phyloP scores from a whole-genome alignment of 345 rosid species.

The Tarenaya hassleriana region DNA sequence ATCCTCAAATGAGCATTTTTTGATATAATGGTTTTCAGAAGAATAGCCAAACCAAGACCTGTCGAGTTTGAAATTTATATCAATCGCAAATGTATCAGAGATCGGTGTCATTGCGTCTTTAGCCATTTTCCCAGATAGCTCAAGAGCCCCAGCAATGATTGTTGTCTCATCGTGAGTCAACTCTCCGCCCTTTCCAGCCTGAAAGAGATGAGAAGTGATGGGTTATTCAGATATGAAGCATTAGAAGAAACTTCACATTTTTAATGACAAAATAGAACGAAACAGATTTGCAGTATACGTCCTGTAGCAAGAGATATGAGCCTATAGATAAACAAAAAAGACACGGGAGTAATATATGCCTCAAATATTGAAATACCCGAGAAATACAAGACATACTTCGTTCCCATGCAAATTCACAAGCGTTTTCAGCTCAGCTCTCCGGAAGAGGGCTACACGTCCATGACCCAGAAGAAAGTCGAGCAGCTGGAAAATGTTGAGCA shows the following conservation, averaged over 20 bases:
- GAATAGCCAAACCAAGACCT: slow-evolving; percentile 33
- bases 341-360: background rate
- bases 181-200: slow-evolving; percentile 99
- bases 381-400: slow-evolving; percentile 47
- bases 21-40: background rate
- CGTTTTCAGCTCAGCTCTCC: slow-evolving; percentile 91
- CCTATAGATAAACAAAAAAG: no score
- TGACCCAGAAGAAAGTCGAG: slow-evolving; percentile 74
- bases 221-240: slow-evolving; percentile 1
- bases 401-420: slow-evolving; percentile 87
- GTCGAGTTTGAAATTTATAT: slow-evolving; percentile 68
- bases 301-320: no score
- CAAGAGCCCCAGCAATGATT: slow-evolving; percentile 94
- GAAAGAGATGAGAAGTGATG: slow-evolving; percentile 6
- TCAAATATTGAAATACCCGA: background rate
- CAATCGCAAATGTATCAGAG: slow-evolving; percentile 61
- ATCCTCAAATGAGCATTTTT: background rate
- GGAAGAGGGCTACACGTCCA: slow-evolving; percentile 76
- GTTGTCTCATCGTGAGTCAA: slow-evolving; percentile 93
- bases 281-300: background rate
- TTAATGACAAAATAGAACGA: background rate
- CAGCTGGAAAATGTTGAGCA: slow-evolving; percentile 36
- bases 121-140: slow-evolving; percentile 64
- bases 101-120: slow-evolving; percentile 83
- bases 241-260: background rate